Evolutionary conservation across 805 yeast species (phyloP), one percentile per base, ranked within the genome.

Genomic region (Yueomyces sp.): DNA sequence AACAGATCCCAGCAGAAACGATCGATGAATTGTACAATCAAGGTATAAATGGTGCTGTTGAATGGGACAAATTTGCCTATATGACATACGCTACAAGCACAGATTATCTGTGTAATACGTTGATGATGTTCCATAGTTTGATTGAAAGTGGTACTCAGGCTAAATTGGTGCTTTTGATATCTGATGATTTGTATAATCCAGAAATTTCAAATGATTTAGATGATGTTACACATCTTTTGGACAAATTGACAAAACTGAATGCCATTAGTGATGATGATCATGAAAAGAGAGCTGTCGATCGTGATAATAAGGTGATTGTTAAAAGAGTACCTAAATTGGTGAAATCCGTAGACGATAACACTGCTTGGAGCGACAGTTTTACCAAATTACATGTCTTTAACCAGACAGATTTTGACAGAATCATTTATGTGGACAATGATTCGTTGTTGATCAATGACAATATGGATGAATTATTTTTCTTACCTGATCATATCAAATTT

Each of bases 351-450:
- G 6, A 6, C 9, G 63, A 57, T 44, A 42, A 42, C 26, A 49
- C 57, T 31, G 64, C 64, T 36, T 78, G 81, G 81, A 40, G 38
- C 12, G 29, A 44, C 12, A 70, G 79, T 44, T 72, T 74, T 49
- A 76, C 81, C 1, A 79, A 79, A 52, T 60, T 79, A 30, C 62
- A 68, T 47, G 68, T 74, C 0, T 79, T 79, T 53, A 65, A 69
- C 43, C 66, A 67, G 50, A 57, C 63, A 0, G 67, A 73, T 34
- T 79, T 66, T 52, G 74, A 75, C 28, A 57, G 81, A 40, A 54
- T 79, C 19, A 67, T 79, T 11, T 77, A 69, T 53, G 56, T 79
- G 51, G 85, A 79, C 55, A 67, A 78, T 7, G 85, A 79, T 59
- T 69, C 79, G 2, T 45, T 67, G 49, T 50, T 76, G 11, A n/a